These are phyloP conservation scores for Aphanoascus verrucosus DNA, from an alignment of 2,329 filamentous ascomycete genomes.

Conservation along the genomic window DNA sequence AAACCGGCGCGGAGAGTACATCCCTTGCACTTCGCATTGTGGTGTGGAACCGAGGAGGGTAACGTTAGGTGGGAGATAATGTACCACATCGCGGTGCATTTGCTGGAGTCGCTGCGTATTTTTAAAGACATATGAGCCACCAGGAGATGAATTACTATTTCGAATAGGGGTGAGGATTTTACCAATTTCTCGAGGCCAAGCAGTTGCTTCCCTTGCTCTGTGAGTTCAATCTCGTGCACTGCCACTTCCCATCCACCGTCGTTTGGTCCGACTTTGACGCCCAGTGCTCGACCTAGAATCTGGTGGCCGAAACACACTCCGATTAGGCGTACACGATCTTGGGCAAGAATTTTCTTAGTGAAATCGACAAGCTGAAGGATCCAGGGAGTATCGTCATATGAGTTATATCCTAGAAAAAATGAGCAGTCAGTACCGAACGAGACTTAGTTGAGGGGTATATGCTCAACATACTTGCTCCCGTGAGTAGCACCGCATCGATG, in stretches of 20 bases:
- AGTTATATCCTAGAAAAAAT: constrained; percentile 49
- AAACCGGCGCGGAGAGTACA: constrained; percentile 56
- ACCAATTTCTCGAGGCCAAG: constrained; percentile 57
- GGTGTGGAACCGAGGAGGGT: constrained; percentile 54
- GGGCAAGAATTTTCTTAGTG: constrained; percentile 50
- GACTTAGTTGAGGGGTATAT: background rate
- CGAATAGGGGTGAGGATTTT: constrained; percentile 16
- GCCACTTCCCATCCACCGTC: constrained; percentile 70
- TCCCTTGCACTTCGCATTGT: constrained; percentile 64
- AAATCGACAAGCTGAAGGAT: constrained; percentile 64
- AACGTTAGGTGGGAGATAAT: constrained; percentile 50
- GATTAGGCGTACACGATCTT: constrained; percentile 57
- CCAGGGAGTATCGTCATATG: constrained; percentile 66
- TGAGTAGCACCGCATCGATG: constrained; percentile 73
- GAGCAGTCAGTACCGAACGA: background rate
- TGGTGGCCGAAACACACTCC: constrained; percentile 85
- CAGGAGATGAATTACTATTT: no score
- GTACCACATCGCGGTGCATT: constrained; percentile 75
- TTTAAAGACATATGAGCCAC: background rate
- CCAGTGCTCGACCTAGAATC: constrained; percentile 65
- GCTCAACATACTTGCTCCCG: constrained; percentile 48
- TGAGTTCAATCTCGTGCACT: constrained; percentile 59
- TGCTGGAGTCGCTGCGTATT: constrained; percentile 50
- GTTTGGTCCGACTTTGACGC: constrained; percentile 54
- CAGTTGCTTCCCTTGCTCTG: constrained; percentile 56